Base-by-base conservation (phyloP, 371 early-diverging fungal species). In the Mortierella sp. region DNA sequence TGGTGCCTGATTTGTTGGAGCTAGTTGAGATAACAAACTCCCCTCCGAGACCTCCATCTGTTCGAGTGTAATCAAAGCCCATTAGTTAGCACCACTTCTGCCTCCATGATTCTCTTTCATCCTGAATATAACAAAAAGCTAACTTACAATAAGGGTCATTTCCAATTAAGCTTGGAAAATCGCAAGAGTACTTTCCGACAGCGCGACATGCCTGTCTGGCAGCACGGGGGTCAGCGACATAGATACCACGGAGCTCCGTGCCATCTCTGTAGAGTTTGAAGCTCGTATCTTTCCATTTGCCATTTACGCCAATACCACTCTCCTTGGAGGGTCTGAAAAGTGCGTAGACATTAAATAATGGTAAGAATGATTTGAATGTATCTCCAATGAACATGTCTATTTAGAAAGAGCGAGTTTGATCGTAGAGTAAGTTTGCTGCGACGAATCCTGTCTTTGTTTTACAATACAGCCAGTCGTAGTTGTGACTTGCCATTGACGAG, bases 11-110 rank as follows among this genome's bases (percentile, higher is more conserved):
- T 40, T 86, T 89, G 48, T 80, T 70, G 41, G 87, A 87, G 52
- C 85, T 83, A 8, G 91, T 91, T 21, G 88, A 85, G 69, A 91
- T 90, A 58, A 87, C 87, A 72, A 90, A 91, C 67, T 91, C 90
- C 24, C 91, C 91, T 22, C 91, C 91, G 3, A 91, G 84, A 2
- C 91, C 91, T 62, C 91, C 91, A 72, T 75, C 75, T 75, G 16
- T 21, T 47, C 41, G 19, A 7, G 43, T 13, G 40, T 40, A 38
- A 19, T 55, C 16, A 16, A 4, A 0, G 41, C 24, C 10, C 15
- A 52, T 36, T 48, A 24, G 9, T 28, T 16, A 32, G 9, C 5
- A 21, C 21, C 24, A 2, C 0, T n/a, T 33, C 50, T 24, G 22
- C 24, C 45, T 22, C 16, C 19, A 24, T 33, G 9, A 5, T 15